These are phyloP conservation scores for Paramecium pentaurelia DNA, from an alignment of 73 alveolate genomes.

Conservation along the genomic window DNA sequence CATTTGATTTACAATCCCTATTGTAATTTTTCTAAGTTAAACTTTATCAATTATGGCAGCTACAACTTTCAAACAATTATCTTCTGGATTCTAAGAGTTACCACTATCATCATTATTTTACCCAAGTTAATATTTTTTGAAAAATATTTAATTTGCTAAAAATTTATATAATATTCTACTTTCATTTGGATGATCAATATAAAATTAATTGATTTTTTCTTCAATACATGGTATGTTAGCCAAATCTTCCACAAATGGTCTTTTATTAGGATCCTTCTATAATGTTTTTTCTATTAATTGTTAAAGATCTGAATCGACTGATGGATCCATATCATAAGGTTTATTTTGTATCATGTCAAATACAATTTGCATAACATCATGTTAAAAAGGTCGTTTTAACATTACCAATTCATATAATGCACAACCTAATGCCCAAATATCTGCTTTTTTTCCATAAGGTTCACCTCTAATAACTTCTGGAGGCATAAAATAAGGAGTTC, in stretches of 20 bases:
- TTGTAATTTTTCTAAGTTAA: neutral
- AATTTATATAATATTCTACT: neutral
- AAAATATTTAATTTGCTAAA: neutral
- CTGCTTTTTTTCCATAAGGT: constrained; percentile 94
- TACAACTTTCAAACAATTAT: neutral
- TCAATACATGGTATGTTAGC: constrained; percentile 74
- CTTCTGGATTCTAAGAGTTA: neutral
- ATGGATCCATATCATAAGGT: constrained; percentile 68
- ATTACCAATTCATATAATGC: constrained; percentile 92
- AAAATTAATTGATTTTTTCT: constrained; percentile 68
- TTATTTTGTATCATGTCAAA: constrained; percentile 69
- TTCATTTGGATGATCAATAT: constrained; percentile 64
- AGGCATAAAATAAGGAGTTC: constrained; percentile 98
- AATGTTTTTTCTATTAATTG: constrained; percentile 70
- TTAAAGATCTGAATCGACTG: constrained; percentile 63
- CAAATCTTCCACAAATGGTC: constrained; percentile 91
- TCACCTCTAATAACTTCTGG: constrained; percentile 95
- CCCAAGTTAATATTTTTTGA: neutral
- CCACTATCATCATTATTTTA: neutral
- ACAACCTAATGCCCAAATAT: constrained; percentile 98
- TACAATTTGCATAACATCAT: constrained; percentile 68
- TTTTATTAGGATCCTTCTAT: constrained; percentile 78
- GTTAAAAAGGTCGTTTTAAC: constrained; percentile 92
- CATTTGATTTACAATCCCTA: neutral
- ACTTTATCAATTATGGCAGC: neutral